Conservation (phyloP, 768 basidiomycete species). For the Serendipita sp. region DNA sequence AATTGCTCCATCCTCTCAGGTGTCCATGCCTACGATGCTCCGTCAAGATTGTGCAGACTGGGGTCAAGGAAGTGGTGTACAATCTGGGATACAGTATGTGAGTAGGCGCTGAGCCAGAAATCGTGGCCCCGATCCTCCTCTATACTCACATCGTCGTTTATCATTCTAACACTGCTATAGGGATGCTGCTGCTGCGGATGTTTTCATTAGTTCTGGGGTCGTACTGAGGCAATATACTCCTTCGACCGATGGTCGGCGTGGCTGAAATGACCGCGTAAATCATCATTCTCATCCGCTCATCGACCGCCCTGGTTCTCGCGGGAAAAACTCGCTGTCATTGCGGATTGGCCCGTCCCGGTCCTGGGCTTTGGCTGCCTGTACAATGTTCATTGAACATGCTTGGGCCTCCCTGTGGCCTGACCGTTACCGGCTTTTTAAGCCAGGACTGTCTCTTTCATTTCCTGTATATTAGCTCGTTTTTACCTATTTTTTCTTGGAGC, state of each 20-base stretch:
- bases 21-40: slow-evolving; percentile 96
- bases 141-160: neutral
- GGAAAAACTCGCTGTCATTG: neutral
- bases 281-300: neutral
- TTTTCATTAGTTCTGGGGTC: slow-evolving; percentile 75
- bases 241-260: neutral
- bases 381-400: too few species aligned
- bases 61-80: slow-evolving; percentile 84
- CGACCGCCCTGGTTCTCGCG: neutral
- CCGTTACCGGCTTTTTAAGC: too few species aligned
- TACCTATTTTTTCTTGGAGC: neutral
- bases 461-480: neutral
- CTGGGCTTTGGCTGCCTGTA: neutral
- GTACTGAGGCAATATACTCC: slow-evolving; percentile 55
- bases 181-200: slow-evolving; percentile 63
- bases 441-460: neutral
- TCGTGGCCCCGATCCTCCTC: neutral
- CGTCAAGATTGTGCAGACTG: slow-evolving; percentile 92
- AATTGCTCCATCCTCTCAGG: slow-evolving; percentile 25
- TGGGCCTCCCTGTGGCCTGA: too few species aligned
- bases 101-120: slow-evolving; percentile 18
- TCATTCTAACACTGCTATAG: slow-evolving; percentile 22
- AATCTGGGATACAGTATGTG: slow-evolving; percentile 92
- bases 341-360: neutral
- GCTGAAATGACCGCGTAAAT: neutral